phyloP scores from a whole-genome alignment of 1,139 yeast genomes.

The Keqinozyma sinolaborantium region DNA sequence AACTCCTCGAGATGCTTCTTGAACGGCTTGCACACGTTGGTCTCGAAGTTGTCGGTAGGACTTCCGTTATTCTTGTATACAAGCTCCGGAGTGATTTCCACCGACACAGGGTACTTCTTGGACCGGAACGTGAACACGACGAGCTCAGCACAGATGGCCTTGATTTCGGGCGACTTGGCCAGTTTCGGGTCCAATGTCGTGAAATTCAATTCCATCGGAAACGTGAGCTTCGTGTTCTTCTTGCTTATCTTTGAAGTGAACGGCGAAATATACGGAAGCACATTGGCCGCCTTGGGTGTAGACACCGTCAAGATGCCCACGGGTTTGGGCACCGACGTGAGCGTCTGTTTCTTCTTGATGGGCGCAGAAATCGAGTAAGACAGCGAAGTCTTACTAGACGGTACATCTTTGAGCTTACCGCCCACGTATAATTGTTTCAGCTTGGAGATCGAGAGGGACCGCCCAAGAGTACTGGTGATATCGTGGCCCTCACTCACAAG shows the following conservation, averaged over 20 bases:
- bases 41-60: conserved; percentile 30
- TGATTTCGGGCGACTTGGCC: conserved; percentile 25
- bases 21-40: conserved; percentile 30
- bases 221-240: conserved; percentile 18
- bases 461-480: conserved; percentile 3
- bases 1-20: conserved; percentile 26
- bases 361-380: conserved; percentile 13
- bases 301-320: conserved; percentile 33
- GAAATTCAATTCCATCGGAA: conserved; percentile 36
- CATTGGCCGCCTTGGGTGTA: conserved; percentile 30
- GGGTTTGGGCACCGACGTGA: conserved; percentile 33
- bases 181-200: conserved; percentile 10
- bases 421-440: conserved; percentile 14
- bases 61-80: conserved; percentile 25
- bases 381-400: no score
- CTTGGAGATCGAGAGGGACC: conserved; percentile 14
- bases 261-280: conserved; percentile 33
- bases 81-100: conserved; percentile 41
- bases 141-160: conserved; percentile 28
- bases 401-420: background rate
- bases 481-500: conserved; percentile 6
- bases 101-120: conserved; percentile 35
- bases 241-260: conserved; percentile 11
- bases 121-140: conserved; percentile 37
- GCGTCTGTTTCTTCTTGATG: conserved; percentile 28